Evolutionary conservation across 2,329 filamentous ascomycete genomes (phyloP).

Genomic region (Hypoxylon sp.): DNA sequence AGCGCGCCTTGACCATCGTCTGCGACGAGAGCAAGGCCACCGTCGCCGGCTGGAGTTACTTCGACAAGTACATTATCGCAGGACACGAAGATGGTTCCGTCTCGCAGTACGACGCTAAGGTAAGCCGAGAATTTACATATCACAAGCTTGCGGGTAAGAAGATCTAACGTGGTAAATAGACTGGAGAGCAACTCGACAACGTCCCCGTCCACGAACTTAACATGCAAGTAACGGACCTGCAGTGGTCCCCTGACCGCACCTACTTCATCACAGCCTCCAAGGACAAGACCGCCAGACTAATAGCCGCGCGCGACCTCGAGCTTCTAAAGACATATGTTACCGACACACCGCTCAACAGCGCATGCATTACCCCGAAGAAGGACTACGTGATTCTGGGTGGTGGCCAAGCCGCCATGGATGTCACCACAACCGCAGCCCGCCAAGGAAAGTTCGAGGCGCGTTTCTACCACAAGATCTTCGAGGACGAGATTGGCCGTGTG

Average conservation of each 20-base stretch:
- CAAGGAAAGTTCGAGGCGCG: conserved; percentile 99
- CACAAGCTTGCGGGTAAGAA: not conserved
- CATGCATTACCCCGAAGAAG: conserved; percentile 93
- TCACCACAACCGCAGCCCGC: conserved; percentile 91
- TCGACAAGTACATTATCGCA: conserved; percentile 96
- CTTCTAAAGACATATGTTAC: conserved; percentile 92
- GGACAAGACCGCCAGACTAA: conserved; percentile 92
- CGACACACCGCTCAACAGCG: conserved; percentile 97
- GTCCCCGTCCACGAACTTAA: conserved; percentile 88
- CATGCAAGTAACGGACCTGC: conserved; percentile 88
- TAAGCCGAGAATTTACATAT: conserved; percentile 54
- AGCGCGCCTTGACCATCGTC: conserved; percentile 87
- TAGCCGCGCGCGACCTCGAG: conserved; percentile 87
- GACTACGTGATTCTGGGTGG: conserved; percentile 98
- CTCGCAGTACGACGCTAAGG: conserved; percentile 92
- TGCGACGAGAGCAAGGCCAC: conserved; percentile 98
- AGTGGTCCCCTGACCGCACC: conserved; percentile 93
- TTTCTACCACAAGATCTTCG: conserved; percentile 99
- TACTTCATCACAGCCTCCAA: conserved; percentile 99
- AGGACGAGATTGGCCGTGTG: conserved; percentile 98
- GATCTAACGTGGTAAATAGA: conserved; percentile 61
- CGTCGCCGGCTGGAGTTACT: conserved; percentile 95
- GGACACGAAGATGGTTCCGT: conserved; percentile 97
- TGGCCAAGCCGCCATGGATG: conserved; percentile 98
- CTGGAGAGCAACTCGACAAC: conserved; percentile 85